phyloP scores from a whole-genome alignment of 805 yeast species.

The Komagataella pastoris region DNA sequence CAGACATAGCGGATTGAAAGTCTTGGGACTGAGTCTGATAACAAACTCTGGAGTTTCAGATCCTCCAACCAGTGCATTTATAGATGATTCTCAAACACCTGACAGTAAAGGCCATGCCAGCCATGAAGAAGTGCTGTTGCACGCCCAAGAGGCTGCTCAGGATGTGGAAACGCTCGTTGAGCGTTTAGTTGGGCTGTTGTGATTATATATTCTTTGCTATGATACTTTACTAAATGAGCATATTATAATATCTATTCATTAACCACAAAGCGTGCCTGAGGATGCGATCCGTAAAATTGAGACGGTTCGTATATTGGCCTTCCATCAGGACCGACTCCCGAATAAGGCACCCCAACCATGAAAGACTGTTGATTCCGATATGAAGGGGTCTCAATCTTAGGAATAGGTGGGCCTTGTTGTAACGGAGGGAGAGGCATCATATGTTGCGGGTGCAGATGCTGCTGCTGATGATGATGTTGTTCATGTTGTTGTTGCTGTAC shows the following conservation, averaged over 20 bases:
- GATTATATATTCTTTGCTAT: neutral
- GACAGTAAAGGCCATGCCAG: slow-evolving; percentile 70
- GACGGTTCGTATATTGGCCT: neutral
- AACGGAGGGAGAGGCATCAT: neutral
- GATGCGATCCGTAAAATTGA: neutral
- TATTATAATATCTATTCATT: neutral
- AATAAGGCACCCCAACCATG: neutral
- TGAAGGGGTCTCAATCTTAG: neutral
- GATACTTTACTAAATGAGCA: neutral
- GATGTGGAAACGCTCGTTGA: slow-evolving; percentile 68
- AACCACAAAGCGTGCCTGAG: neutral
- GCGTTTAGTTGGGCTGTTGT: slow-evolving; percentile 27
- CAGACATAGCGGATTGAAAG: slow-evolving; percentile 73
- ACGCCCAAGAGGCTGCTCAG: slow-evolving; percentile 65
- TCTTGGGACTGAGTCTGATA: slow-evolving; percentile 73
- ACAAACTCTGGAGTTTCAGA: slow-evolving; percentile 73
- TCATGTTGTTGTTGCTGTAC: neutral
- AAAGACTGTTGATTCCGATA: neutral
- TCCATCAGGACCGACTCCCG: neutral
- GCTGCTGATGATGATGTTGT: neutral
- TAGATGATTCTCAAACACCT: slow-evolving; percentile 30
- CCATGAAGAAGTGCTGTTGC: slow-evolving; percentile 83
- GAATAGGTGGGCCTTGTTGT: neutral
- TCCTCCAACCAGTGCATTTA: slow-evolving; percentile 55
- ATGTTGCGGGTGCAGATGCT: neutral